Evolutionary conservation across 441 rosid species (phyloP).

Genomic region (Metrosideros polymorpha): DNA sequence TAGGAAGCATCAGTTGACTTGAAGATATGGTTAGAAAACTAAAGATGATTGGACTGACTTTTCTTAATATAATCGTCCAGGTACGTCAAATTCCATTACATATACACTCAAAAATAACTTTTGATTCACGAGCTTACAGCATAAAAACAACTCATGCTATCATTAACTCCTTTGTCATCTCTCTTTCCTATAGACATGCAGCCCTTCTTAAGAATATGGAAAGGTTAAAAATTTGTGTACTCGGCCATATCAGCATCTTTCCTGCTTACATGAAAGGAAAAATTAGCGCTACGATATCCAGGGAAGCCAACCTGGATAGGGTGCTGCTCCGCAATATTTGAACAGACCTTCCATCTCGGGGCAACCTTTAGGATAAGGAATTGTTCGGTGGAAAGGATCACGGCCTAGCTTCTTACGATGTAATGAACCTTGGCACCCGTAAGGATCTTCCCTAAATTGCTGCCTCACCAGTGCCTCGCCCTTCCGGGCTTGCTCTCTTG

Average conservation of each 20-base stretch:
- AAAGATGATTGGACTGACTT: not conserved
- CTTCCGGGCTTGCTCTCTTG: conserved; percentile 62
- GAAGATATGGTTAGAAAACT: not conserved
- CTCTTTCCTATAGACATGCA: not conserved
- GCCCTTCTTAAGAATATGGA: not conserved
- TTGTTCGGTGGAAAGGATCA: conserved; percentile 86
- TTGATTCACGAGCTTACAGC: not conserved
- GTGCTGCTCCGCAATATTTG: conserved; percentile 66
- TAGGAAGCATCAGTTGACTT: not conserved
- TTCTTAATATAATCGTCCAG: not conserved
- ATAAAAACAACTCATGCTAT: not conserved
- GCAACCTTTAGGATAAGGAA: conserved; percentile 89
- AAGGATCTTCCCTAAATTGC: conserved; percentile 81
- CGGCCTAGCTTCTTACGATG: conserved; percentile 78
- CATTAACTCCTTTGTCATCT: not conserved
- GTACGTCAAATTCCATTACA: not conserved
- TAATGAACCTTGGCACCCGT: conserved; percentile 72
- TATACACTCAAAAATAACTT: not conserved
- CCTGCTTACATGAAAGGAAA: not conserved
- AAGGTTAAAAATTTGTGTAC: not conserved
- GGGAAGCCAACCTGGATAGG: conserved; percentile 73
- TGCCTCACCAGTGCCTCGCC: conserved; percentile 78
- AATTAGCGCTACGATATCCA: conserved; percentile 29
- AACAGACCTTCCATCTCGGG: conserved; percentile 73
- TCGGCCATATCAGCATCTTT: not conserved